Percentiles rank a stretch among this genome's conserved stretches.
These are phyloP conservation scores for Saccharum officinarum DNA, from an alignment of 176 grass and related monocot genomes.

Conservation along the genomic window DNA sequence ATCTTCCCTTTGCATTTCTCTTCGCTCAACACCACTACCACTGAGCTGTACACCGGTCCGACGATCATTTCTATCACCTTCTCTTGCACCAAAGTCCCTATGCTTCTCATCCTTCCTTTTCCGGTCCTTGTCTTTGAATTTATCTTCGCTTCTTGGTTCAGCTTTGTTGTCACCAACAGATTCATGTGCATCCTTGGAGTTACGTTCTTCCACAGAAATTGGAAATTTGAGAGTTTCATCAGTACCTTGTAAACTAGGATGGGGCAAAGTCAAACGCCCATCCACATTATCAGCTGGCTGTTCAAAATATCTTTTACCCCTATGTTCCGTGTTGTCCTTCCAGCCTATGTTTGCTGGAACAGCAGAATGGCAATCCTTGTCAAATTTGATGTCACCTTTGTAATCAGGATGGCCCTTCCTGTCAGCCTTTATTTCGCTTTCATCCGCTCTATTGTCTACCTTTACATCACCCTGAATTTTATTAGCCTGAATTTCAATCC, in stretches of 20 bases:
- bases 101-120: constrained; percentile 65
- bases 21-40: constrained; percentile 45
- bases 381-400: constrained; percentile 48
- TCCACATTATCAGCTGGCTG: constrained; percentile 44
- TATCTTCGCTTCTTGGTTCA: constrained; percentile 60
- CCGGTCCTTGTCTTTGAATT: constrained; percentile 60
- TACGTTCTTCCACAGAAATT: constrained; percentile 30
- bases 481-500: constrained; percentile 46
- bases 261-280: constrained; percentile 31
- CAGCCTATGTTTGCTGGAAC: constrained; percentile 45
- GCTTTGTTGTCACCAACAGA: constrained; percentile 59
- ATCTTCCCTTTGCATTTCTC: constrained; percentile 49
- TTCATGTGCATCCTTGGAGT: constrained; percentile 50
- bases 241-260: constrained; percentile 47
- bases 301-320: constrained; percentile 51
- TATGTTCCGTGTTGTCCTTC: constrained; percentile 65
- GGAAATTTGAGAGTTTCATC: constrained; percentile 50
- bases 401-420: constrained; percentile 49
- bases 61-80: constrained; percentile 62
- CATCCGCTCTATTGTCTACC: constrained; percentile 44
- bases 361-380: constrained; percentile 53
- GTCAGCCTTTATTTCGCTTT: constrained; percentile 53
- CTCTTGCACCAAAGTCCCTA: constrained; percentile 54
- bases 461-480: constrained; percentile 62
- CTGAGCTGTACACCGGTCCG: constrained; percentile 39